A percentile compares a stretch with the other conserved stretches of the same genome.
phyloP scores from a whole-genome alignment of 805 yeast genomes.

The Naumovozyma baii region DNA sequence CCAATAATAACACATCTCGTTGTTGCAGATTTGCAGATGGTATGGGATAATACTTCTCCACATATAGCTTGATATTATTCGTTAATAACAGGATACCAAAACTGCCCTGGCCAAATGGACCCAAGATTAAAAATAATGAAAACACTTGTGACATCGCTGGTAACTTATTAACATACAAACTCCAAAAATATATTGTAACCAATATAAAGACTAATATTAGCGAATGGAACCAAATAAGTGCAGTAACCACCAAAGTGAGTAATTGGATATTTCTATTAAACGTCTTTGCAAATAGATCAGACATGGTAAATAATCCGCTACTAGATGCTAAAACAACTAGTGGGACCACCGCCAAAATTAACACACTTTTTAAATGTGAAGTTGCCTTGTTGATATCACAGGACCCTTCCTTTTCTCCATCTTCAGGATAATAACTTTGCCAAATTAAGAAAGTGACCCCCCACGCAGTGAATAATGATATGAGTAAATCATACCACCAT shows the following conservation, averaged over 20 bases:
- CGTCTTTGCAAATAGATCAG: conserved; percentile 35
- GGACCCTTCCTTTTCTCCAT: conserved; percentile 2
- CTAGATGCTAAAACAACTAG: conserved; percentile 63
- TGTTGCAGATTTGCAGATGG: conserved; percentile 6
- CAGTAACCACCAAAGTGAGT: conserved; percentile 43
- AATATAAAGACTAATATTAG: conserved; percentile 46
- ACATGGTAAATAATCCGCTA: conserved; percentile 42
- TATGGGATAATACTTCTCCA: conserved; percentile 8
- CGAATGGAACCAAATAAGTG: conserved; percentile 61
- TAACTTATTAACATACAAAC: conserved; percentile 44
- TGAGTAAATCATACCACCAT: conserved; percentile 59
- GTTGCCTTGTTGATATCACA: conserved; percentile 4
- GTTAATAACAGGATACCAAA: conserved; percentile 53
- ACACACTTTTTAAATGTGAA: conserved; percentile 41
- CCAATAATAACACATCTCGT: conserved; percentile 9
- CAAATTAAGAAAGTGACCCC: conserved; percentile 43
- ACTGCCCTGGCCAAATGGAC: conserved; percentile 78
- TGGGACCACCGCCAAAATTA: conserved; percentile 66
- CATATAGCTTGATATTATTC: conserved; percentile 27
- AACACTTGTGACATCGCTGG: conserved; percentile 47
- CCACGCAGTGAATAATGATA: conserved; percentile 51
- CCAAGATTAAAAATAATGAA: conserved; percentile 68
- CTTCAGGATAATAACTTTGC: conserved; percentile 23
- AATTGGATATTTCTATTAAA: conserved; percentile 32
- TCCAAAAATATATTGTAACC: conserved; percentile 48